phyloP scores from a whole-genome alignment of 2,329 filamentous ascomycete species.

The Cercospora sesami region DNA sequence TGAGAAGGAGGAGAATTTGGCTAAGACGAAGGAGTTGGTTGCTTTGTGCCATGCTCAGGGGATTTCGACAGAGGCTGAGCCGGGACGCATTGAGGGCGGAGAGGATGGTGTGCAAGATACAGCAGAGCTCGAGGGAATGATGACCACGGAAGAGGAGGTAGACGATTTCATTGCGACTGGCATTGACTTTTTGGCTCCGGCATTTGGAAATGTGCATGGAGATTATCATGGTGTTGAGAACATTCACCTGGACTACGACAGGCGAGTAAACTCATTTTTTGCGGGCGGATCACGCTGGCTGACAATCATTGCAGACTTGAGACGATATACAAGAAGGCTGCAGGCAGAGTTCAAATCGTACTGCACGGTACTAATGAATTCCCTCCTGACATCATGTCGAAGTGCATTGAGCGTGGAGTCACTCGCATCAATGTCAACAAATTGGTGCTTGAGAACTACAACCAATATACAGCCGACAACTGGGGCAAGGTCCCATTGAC shows the following conservation, averaged over 20 bases:
- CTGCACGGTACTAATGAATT: conserved; percentile 62
- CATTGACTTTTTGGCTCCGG: conserved; percentile 72
- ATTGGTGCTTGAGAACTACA: conserved; percentile 55
- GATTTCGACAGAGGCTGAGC: conserved; percentile 70
- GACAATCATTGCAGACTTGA: conserved; percentile 38
- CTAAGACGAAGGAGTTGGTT: conserved; percentile 62
- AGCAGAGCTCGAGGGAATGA: conserved; percentile 59
- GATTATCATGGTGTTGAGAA: conserved; percentile 70
- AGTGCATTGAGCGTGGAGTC: conserved; percentile 57
- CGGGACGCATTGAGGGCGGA: conserved; percentile 68
- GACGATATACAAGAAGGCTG: conserved; percentile 52
- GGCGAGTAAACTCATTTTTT: conserved; percentile 29
- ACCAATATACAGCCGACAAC: conserved; percentile 49
- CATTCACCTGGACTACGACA: conserved; percentile 59
- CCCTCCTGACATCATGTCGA: conserved; percentile 54
- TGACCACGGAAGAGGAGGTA: conserved; percentile 69
- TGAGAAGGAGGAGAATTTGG: conserved; percentile 68
- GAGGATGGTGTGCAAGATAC: conserved; percentile 71
- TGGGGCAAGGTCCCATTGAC: conserved; percentile 56
- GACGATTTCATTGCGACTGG: conserved; percentile 69
- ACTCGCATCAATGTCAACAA: conserved; percentile 62
- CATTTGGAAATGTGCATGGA: conserved; percentile 75
- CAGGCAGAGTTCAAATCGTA: conserved; percentile 53
- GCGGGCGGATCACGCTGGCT: not conserved
- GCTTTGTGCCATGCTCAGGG: conserved; percentile 63